Percentiles rank a stretch among this genome's conserved stretches.
Conservation (phyloP, 495 filamentous ascomycete species). For the Pyrenopolyporus hunteri region DNA sequence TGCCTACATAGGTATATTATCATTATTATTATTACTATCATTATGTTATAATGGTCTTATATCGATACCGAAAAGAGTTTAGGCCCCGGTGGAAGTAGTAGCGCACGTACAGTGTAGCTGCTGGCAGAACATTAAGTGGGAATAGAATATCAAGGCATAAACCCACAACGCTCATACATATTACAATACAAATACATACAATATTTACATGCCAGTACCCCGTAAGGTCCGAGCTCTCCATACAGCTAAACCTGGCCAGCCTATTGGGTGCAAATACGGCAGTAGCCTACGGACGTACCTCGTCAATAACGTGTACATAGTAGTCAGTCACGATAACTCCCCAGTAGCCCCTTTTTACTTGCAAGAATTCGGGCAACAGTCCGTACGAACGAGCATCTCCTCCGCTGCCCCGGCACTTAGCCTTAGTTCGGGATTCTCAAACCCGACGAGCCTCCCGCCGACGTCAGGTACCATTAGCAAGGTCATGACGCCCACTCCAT, state of each 20-base stretch:
- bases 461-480: neutral
- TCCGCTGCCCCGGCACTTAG: constrained; percentile 1
- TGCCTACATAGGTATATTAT: neutral
- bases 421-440: neutral
- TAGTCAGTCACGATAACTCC: neutral
- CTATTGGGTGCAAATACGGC: neutral
- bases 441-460: neutral
- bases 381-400: constrained; percentile 1
- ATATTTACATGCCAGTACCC: constrained; percentile 8
- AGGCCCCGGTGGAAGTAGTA: constrained; percentile 10
- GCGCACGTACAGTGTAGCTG: no score
- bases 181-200: constrained; percentile 5
- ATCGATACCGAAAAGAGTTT: constrained; percentile 20
- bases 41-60: constrained; percentile 6
- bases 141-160: constrained; percentile 15
- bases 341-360: constrained; percentile 2
- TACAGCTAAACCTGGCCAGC: neutral
- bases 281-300: constrained; percentile 2
- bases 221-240: constrained; percentile 1
- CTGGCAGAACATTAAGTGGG: constrained; percentile 16
- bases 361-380: constrained; percentile 3
- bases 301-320: neutral
- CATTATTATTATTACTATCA: neutral
- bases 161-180: neutral
- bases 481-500: neutral